Evolutionary conservation across 169 alveolate species (phyloP).

Genomic region (Fabrea salina): DNA sequence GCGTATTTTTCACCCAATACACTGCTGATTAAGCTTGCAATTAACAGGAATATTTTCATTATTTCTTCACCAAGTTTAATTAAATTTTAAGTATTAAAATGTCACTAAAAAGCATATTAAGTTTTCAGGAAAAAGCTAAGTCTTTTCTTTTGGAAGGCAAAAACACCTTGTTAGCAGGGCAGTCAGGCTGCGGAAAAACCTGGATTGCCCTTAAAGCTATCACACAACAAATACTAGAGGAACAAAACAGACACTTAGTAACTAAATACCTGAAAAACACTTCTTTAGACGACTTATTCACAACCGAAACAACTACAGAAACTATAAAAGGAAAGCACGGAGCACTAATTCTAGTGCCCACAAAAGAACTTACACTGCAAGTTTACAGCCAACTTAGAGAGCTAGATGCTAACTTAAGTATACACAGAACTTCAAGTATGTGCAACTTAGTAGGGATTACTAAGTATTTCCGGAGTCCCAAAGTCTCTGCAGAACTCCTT

Average conservation of each 20-base stretch:
- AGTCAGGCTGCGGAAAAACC: not conserved
- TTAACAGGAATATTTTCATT: not conserved
- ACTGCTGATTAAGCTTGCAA: not conserved
- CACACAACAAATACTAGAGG: not conserved
- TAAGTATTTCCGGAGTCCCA: not conserved
- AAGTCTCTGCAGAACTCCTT: not conserved
- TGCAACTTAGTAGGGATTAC: not conserved
- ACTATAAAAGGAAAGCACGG: not conserved
- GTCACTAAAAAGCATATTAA: not conserved
- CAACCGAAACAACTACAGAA: not conserved
- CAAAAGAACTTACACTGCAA: not conserved
- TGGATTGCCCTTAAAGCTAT: not conserved
- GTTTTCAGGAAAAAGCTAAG: not conserved
- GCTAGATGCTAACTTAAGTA: not conserved
- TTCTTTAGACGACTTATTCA: not conserved
- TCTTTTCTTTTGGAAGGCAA: not conserved
- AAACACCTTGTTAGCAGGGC: not conserved
- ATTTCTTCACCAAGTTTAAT: not conserved
- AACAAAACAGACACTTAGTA: not conserved
- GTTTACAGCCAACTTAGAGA: not conserved
- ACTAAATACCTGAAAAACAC: not conserved
- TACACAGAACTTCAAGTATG: not conserved
- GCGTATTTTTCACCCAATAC: constrained; percentile 68
- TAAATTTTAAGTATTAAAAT: not conserved
- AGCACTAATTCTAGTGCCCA: not conserved